Base-by-base conservation (phyloP, 768 basidiomycete genomes). In the Gymnopilus junonius region DNA sequence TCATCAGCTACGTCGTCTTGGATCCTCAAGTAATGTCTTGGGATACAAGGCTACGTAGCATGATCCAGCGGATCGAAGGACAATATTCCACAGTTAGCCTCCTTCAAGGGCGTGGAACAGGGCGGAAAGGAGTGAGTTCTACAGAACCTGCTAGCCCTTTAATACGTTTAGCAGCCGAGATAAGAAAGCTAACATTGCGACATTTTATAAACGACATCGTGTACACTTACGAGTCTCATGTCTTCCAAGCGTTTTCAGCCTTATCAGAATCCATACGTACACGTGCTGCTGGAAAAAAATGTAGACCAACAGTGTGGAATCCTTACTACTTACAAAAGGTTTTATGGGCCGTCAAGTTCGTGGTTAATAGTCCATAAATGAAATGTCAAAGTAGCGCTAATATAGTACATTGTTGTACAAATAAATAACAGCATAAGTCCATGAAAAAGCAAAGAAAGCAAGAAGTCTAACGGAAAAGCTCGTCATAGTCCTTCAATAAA, bases 401-500 rank as follows among this genome's bases (percentile, higher is more conserved):
- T 64, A 59, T 54, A 64, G 48, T 64, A 64, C 63, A 64, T 34
- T 55, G 53, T 51, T 46, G 37, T 59, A 59, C 34, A 60, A 25
- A 34, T 62, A 62, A 43, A 54, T 54, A 43, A 61, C 11, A 61
- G 61, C 61, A 59, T 12, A 48, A 48, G 45, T 48, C 45, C 45
- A 60, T 42, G 65, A 63, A 45, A 58, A 60, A 56, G 39, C 27
- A 34, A 57, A 23, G 58, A 55, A 55, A 61, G 60, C 54, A 53
- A 54, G 29, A 53, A 55, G 39, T 50, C 31, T 29, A 54, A 21
- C 25, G 23, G 31, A 58, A 23, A 43, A 34, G 45, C 31, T 48
- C 29, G 39, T 73, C 72, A 80, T 51, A 81, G 56, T 29, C 65
- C 74, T 66, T 85, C 84, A 27, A 84, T 71, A 61, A 85, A 85